Base-by-base conservation (phyloP, 2,329 filamentous ascomycete species). In the Xylaria sp. region DNA sequence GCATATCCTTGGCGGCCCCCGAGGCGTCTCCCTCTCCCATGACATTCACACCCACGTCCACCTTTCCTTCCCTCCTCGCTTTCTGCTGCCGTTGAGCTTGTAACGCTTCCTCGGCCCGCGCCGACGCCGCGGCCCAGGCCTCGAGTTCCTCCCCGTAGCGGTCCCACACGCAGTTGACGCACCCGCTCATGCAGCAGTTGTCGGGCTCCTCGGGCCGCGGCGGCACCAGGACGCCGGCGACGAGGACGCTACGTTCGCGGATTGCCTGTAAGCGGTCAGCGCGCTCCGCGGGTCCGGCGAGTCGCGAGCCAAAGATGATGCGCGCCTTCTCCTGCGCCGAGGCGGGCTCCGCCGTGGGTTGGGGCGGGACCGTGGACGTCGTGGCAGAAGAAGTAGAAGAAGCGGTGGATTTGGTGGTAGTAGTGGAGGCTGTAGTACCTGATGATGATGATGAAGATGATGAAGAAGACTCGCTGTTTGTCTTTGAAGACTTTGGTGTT, bases 171-270 rank as follows among this genome's bases (percentile, higher is more conserved):
- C 96, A 99, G 80, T 98, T 94, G 58, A 97, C 95, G 79, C 96
- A 99, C 2, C 96, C 96, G 77, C 93, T 96, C 96, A 99, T 99
- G 82, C 96, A 99, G 86, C 96, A 99, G 78, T 99, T 98, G 77
- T 98, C 96, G 3, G 96, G 96, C 81, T 99, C 95, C 57, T 89
- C 87, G 0, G 96, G 96, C 57, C 88, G 88, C 0, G 94, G 94
- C 1, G 96, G 96, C 4, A 98, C 91, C 20, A 89, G 82, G 0
- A 98, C 87, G 3, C 94, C 95, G 0, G 92, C 94, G 65, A 98
- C 84, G 69, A 89, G 84, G 9, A 84, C 88, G 59, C 89, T 89
- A 70, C 87, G 84, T 15, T 86, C 83, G 13, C 88, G 83, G 44
- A 89, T 86, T 54, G 88, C 85, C 2, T 85, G 86, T 6, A 89